Percentiles rank a stretch among this genome's conserved stretches.
These are phyloP conservation scores for Neobulgaria alba DNA, from an alignment of 2,329 filamentous ascomycete genomes.

Conservation along the genomic window DNA sequence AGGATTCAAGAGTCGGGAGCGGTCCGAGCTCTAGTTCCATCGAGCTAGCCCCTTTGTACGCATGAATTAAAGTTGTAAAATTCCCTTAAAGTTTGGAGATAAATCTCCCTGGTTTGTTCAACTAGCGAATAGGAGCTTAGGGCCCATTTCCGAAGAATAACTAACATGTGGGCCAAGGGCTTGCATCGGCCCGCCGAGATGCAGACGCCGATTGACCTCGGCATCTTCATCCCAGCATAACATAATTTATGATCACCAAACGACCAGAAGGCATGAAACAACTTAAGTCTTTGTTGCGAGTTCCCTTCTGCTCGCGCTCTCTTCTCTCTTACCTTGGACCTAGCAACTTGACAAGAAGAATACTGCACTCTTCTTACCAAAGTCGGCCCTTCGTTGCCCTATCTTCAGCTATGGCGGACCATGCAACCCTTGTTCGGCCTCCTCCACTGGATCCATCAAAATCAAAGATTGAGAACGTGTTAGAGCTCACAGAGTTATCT, in stretches of 20 bases:
- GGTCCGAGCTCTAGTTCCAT: no score
- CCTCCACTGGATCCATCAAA: constrained; percentile 64
- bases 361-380: not conserved
- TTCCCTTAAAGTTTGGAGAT: no score
- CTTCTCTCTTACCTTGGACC: not conserved
- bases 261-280: not conserved
- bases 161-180: no score
- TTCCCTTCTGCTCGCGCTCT: not conserved
- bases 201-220: not conserved
- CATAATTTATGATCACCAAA: not conserved
- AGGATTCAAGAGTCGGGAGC: no score
- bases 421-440: constrained; percentile 61
- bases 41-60: no score
- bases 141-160: no score
- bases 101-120: no score
- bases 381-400: not conserved
- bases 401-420: constrained; percentile 22
- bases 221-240: not conserved
- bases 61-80: no score
- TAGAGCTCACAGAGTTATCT: constrained; percentile 73
- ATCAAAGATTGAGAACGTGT: constrained; percentile 78
- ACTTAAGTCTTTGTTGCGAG: not conserved
- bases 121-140: no score
- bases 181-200: no score
- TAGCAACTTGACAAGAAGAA: not conserved